Percentiles rank a stretch among this genome's conserved stretches.
Conservation (phyloP, 441 rosid species). For the Aquilaria agallochum region DNA sequence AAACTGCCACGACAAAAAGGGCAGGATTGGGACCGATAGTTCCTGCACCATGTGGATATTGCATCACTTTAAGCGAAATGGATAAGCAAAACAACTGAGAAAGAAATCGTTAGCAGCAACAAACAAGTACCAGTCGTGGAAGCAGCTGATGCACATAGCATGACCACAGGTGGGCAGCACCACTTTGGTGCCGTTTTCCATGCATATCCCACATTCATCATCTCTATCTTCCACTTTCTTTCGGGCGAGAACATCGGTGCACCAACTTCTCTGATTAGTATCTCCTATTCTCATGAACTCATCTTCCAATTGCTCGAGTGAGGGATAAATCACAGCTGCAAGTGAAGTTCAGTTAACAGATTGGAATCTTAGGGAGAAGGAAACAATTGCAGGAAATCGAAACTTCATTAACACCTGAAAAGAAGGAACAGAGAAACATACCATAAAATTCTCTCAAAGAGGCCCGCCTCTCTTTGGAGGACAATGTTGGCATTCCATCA, state of each 20-base stretch:
- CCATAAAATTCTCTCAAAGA: conserved; percentile 64
- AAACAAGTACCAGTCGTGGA: conserved; percentile 49
- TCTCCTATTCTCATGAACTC: conserved; percentile 33
- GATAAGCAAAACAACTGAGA: background rate
- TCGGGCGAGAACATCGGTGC: conserved; percentile 19
- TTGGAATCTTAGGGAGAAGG: conserved; percentile 7
- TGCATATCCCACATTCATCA: conserved; percentile 67
- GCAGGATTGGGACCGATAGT: conserved; percentile 53
- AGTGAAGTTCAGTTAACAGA: conserved; percentile 10
- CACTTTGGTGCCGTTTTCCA: conserved; percentile 54
- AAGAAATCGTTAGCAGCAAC: background rate
- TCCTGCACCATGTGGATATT: conserved; percentile 34
- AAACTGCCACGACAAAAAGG: conserved; percentile 69
- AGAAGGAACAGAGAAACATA: conserved; percentile 18
- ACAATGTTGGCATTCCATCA: conserved; percentile 57
- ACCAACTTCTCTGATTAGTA: conserved; percentile 16
- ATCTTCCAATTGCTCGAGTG: conserved; percentile 48
- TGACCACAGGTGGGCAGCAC: conserved; percentile 59
- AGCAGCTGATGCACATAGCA: conserved; percentile 53
- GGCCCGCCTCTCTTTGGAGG: conserved; percentile 60
- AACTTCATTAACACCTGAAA: background rate
- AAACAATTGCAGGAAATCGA: background rate
- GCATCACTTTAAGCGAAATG: background rate
- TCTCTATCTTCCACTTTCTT: conserved; percentile 36
- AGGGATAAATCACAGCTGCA: conserved; percentile 70